Conservation (phyloP, 2,329 filamentous ascomycete genomes). For the Pyrenophora tritici-repentis region DNA sequence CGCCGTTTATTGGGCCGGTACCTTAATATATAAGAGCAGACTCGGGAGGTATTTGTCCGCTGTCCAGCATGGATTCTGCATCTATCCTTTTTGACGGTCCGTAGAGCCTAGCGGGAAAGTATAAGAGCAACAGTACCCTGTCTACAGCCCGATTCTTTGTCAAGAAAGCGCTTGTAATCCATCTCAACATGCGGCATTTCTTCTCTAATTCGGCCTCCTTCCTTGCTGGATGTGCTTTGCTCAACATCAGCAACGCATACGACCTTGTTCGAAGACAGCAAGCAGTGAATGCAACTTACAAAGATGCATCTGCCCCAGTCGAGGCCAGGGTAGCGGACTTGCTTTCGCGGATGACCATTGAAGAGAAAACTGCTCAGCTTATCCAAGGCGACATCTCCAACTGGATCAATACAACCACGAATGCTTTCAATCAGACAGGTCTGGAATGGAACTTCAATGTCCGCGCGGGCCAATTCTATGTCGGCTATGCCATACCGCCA, state of each 20-base stretch:
- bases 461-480: constrained; percentile 73
- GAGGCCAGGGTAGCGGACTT: constrained; percentile 70
- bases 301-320: constrained; percentile 64
- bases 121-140: constrained; percentile 18
- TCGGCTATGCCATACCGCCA: constrained; percentile 69
- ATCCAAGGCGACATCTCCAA: constrained; percentile 69
- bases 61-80: neutral
- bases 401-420: constrained; percentile 72
- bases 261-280: constrained; percentile 35
- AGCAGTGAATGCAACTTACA: constrained; percentile 57
- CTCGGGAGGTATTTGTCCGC: constrained; percentile 26
- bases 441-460: constrained; percentile 68
- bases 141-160: neutral
- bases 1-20: constrained; percentile 10
- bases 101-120: constrained; percentile 6
- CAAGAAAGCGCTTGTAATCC: neutral
- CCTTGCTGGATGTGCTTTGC: constrained; percentile 19
- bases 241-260: constrained; percentile 23
- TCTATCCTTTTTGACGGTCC: constrained; percentile 1
- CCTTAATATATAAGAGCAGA: constrained; percentile 16
- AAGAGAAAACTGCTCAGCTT: constrained; percentile 74
- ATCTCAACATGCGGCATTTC: neutral
- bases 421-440: constrained; percentile 69
- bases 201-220: constrained; percentile 15
- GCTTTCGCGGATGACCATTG: constrained; percentile 72